phyloP scores from a whole-genome alignment of 352 stramenopile species.

The Peronospora belbahrii region DNA sequence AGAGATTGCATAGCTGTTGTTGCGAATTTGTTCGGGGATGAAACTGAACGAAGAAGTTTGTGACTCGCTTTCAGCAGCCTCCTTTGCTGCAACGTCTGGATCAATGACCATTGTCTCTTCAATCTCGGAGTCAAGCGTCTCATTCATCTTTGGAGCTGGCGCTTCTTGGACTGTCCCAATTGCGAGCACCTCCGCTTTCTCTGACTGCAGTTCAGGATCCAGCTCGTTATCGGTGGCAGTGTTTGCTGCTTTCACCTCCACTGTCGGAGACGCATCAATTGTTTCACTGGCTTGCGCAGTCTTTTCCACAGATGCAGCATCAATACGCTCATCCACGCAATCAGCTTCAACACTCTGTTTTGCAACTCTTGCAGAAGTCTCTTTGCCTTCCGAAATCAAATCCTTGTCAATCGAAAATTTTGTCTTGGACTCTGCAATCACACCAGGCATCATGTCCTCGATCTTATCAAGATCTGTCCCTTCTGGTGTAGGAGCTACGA shows the following conservation, averaged over 20 bases:
- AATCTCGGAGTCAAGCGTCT: conserved; percentile 21
- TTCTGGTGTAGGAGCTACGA: background rate
- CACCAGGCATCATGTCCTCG: conserved; percentile 1
- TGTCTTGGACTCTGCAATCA: conserved; percentile 5
- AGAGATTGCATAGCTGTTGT: conserved; percentile 27
- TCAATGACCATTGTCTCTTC: conserved; percentile 29
- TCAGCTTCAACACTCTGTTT: background rate
- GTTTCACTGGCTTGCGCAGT: background rate
- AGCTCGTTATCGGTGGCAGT: conserved; percentile 8
- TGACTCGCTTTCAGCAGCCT: conserved; percentile 3
- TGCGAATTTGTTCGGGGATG: conserved; percentile 17
- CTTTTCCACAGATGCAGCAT: background rate
- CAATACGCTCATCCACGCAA: background rate
- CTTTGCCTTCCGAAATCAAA: conserved; percentile 8
- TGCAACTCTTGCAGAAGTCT: background rate
- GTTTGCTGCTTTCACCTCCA: conserved; percentile 1
- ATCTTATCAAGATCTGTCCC: background rate
- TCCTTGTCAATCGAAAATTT: conserved; percentile 5
- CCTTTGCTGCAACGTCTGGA: conserved; percentile 15
- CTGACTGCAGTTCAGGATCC: conserved; percentile 18
- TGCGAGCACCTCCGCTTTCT: conserved; percentile 11
- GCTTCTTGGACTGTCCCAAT: conserved; percentile 5
- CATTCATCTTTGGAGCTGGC: conserved; percentile 1
- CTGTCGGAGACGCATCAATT: background rate
- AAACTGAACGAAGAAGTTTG: conserved; percentile 15